A percentile compares a stretch with the other conserved stretches of the same genome.
phyloP scores from a whole-genome alignment of 2,329 filamentous ascomycete genomes.

The Pseudopithomyces maydicus region DNA sequence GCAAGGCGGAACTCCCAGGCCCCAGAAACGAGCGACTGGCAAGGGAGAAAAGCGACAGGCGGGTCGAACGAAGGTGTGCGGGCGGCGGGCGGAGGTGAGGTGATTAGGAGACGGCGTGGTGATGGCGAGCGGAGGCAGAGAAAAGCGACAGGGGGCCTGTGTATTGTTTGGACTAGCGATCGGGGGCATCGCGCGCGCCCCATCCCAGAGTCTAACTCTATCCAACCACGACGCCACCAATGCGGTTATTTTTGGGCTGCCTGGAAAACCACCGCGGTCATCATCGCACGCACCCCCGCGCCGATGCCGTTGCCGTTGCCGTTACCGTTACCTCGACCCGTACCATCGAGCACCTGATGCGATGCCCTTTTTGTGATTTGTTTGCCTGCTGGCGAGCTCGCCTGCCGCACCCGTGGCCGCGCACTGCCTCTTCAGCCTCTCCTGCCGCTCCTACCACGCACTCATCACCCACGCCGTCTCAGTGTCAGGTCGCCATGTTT shows the following conservation, averaged over 20 bases:
- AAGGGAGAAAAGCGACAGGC: slow-evolving; percentile 24
- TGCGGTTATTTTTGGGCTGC: slow-evolving; percentile 15
- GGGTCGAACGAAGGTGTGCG: slow-evolving; percentile 12
- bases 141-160: slow-evolving; percentile 15
- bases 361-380: neutral
- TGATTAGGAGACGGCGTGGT: slow-evolving; percentile 10
- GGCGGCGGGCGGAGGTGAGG: slow-evolving; percentile 21
- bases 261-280: slow-evolving; percentile 10
- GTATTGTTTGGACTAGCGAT: slow-evolving; percentile 6
- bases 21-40: slow-evolving; percentile 45
- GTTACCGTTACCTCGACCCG: neutral
- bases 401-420: too few relatives aligned
- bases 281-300: neutral
- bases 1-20: slow-evolving; percentile 23
- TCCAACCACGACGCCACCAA: slow-evolving; percentile 6
- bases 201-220: too few relatives aligned
- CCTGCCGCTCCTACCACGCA: too few relatives aligned
- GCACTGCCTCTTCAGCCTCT: too few relatives aligned
- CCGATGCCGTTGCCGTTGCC: neutral
- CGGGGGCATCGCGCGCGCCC: slow-evolving; percentile 16
- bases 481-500: too few relatives aligned
- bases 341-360: neutral
- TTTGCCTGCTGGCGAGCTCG: too few relatives aligned
- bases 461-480: too few relatives aligned
- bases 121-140: slow-evolving; percentile 8